Evolutionary conservation across 2,329 filamentous ascomycete genomes (phyloP).

Genomic region (Talaromyces sp.): DNA sequence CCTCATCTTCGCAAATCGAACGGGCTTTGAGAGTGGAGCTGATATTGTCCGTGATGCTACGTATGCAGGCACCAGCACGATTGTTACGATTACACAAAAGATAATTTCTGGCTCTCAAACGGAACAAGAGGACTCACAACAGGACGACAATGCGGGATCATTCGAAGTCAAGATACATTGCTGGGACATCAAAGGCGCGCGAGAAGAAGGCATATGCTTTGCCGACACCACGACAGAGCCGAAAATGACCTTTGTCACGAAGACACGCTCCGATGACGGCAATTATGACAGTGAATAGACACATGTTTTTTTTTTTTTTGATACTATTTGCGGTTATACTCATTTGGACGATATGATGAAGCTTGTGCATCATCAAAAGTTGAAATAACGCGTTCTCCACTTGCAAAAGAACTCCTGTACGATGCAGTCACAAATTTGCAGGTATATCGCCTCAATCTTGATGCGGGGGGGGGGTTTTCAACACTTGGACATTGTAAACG

Average conservation of each 20-base stretch:
- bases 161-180: constrained; percentile 38
- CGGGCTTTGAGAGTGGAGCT: constrained; percentile 38
- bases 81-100: constrained; percentile 36
- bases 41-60: constrained; percentile 30
- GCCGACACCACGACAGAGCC: constrained; percentile 42
- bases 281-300: background rate
- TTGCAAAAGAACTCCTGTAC: no score
- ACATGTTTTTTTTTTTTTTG: background rate
- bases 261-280: background rate
- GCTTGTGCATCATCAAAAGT: no score
- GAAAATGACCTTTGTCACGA: constrained; percentile 31
- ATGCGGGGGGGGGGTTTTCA: no score
- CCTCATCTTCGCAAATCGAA: constrained; percentile 45
- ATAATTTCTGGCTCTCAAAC: constrained; percentile 13
- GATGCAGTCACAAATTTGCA: no score
- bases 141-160: background rate
- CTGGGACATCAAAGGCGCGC: constrained; percentile 43
- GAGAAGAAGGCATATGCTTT: constrained; percentile 42
- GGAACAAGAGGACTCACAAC: constrained; percentile 7
- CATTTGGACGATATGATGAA: background rate
- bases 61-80: constrained; percentile 47
- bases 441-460: no score
- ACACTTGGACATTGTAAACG: no score
- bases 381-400: no score
- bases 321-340: background rate